phyloP scores from a whole-genome alignment of 805 yeast genomes.

The Ogataea sp. region DNA sequence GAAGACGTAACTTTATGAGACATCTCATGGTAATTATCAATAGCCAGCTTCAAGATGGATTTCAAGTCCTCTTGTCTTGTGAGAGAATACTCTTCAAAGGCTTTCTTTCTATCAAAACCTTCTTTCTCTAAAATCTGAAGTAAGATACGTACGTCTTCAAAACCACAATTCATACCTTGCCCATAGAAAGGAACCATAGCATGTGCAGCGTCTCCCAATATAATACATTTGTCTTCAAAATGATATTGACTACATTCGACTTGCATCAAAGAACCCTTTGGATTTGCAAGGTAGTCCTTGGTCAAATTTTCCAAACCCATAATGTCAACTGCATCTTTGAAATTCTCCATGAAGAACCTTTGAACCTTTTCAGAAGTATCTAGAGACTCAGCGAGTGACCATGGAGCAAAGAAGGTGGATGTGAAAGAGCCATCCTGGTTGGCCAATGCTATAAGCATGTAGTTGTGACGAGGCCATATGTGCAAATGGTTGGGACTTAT shows the following conservation, averaged over 20 bases:
- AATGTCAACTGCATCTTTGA: constrained; percentile 65
- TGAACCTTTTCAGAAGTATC: constrained; percentile 32
- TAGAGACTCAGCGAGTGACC: constrained; percentile 52
- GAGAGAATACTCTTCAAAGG: constrained; percentile 48
- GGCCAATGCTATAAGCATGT: constrained; percentile 86
- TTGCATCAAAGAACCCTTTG: constrained; percentile 73
- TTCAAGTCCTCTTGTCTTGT: constrained; percentile 57
- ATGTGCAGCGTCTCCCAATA: constrained; percentile 92
- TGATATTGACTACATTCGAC: constrained; percentile 66
- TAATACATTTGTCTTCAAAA: constrained; percentile 48
- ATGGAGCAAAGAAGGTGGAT: constrained; percentile 81
- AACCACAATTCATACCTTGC: constrained; percentile 95
- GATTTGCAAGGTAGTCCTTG: constrained; percentile 47
- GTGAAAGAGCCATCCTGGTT: constrained; percentile 84
- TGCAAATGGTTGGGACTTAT: constrained; percentile 74
- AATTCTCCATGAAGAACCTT: constrained; percentile 49
- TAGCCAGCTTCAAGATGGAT: constrained; percentile 72
- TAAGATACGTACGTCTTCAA: constrained; percentile 77
- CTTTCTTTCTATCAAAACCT: constrained; percentile 31
- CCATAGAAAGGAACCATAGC: constrained; percentile 98
- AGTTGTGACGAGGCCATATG: constrained; percentile 85
- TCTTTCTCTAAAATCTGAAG: constrained; percentile 37
- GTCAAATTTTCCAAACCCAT: constrained; percentile 53
- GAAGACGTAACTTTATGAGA: constrained; percentile 64
- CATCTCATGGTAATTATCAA: constrained; percentile 82